Base-by-base conservation (phyloP, 768 basidiomycete species). In the Lentinus tigrinus region DNA sequence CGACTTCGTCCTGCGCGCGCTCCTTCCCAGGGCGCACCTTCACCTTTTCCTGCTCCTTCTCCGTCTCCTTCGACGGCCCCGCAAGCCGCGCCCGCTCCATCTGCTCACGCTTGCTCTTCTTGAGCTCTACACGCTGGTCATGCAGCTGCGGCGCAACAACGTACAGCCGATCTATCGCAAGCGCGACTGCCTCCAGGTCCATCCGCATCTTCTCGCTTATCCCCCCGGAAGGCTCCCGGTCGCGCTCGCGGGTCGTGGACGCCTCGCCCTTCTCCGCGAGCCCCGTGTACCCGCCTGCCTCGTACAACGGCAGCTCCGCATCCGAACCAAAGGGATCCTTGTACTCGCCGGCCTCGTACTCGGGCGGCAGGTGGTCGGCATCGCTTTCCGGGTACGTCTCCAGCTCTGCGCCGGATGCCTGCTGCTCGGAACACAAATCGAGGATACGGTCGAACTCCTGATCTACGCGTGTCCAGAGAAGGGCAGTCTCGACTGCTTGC, bases 111-210 rank as follows among this genome's bases (percentile, higher is more conserved):
- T 92, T 90, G 24, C 83, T 75, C 5, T 79, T 80, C 65, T 88
- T 87, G 44, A 96, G 82, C 70, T 95, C 95, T n/a, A 91, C 93
- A 0, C 97, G 85, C 71, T 99, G 96, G 69, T 95, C 89, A 58
- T 89, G 84, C 40, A 98, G 73, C 70, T 96, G 95, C 0, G 96
- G 95, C 0, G 93, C 85, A 28, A 88, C 90, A 8, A 82, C 72
- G 70, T 97, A 93, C 11, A 98, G 75, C 37, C 94, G 79, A 69
- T 96, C 95, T 65, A 99, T 95, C 28, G 97, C 95, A 70, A 83
- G 81, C 0, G 91, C 84, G 44, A 98, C 85, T 11, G 82, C 79
- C 63, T 97, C 94, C 19, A 98, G 77, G 70, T 98, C 96, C 67
- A 90, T 73, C 50, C 84, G 75, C 84, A 88, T 90, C 77, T 95